Percentiles rank a stretch among this genome's conserved stretches.
phyloP scores from a whole-genome alignment of 1,139 yeast genomes.

The Candida sanyaensis region DNA sequence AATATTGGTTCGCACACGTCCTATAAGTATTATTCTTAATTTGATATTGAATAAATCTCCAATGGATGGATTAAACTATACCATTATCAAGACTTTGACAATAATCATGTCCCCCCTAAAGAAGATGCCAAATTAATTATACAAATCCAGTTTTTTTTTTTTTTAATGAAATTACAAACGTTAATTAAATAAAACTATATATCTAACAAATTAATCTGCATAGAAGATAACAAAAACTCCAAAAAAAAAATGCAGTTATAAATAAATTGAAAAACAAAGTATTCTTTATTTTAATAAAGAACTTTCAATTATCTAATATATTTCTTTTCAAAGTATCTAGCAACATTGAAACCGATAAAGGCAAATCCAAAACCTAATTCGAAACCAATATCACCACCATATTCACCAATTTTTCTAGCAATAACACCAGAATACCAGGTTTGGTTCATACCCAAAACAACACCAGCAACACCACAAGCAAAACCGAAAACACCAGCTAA shows the following conservation, averaged over 20 bases:
- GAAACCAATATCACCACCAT: slow-evolving; percentile 87
- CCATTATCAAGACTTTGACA: too few species aligned
- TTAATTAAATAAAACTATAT: too few species aligned
- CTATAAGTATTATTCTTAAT: too few species aligned
- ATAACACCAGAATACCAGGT: slow-evolving; percentile 78
- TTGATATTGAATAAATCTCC: too few species aligned
- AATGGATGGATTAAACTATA: too few species aligned
- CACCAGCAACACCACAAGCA: slow-evolving; percentile 84
- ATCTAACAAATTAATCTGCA: neutral
- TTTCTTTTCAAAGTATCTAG: slow-evolving; percentile 72
- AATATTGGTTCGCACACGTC: neutral
- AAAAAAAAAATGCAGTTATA: neutral
- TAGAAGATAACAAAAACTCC: too few species aligned
- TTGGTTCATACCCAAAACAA: slow-evolving; percentile 83
- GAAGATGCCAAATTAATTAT: too few species aligned
- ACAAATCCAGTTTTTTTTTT: too few species aligned
- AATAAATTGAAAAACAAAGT: neutral
- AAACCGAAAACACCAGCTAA: slow-evolving; percentile 76
- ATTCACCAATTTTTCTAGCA: slow-evolving; percentile 59
- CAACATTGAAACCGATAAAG: slow-evolving; percentile 58
- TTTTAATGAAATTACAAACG: too few species aligned
- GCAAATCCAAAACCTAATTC: slow-evolving; percentile 76
- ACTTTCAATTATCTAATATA: slow-evolving; percentile 43
- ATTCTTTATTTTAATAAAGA: neutral
- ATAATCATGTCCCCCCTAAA: too few species aligned